Evolutionary conservation across 139 green algal genomes (phyloP), one percentile per base, ranked within the genome.

Genomic region (Zygnema circumcarinatum): DNA sequence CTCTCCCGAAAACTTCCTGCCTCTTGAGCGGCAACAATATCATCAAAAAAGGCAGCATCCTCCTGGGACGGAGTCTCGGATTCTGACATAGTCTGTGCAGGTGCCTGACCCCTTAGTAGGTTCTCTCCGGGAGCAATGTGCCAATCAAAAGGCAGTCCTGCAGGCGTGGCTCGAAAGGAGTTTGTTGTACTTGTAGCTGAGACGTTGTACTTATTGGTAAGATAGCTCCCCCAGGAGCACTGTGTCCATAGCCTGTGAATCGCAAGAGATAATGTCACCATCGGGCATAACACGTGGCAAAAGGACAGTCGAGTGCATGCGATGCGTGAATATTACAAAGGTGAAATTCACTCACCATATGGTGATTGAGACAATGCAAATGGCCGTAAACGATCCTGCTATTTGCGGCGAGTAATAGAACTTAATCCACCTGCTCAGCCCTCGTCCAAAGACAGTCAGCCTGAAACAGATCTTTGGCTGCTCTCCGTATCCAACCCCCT

Each of bases 211-310:
- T 16, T 7, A 41, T 78, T 53, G 33, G 75, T 83, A 47, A 83
- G 32, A 62, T 83, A 83, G 2, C 20, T 42, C 75, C 75, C 75
- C 75, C 75, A 83, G 21, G 75, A 83, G 39, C n/a, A 52, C 75
- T 83, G 75, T 53, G 33, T 2, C 31, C 32, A 83, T 36, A 21
- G 20, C 75, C 75, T 83, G 75, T 16, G 11, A 47, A 39, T n/a
- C n/a, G n/a, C n/a, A n/a, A n/a, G n/a, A n/a, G n/a, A n/a, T n/a
- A n/a, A n/a, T n/a, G n/a, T n/a, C n/a, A n/a, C n/a, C n/a, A 78
- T 7, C 16, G 47, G 47, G 47, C 69, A 78, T n/a, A 78, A 41
- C 3, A 78, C 7, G 69, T n/a, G 69, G 47, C 7, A 62, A 16
- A 62, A 16, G 47, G 47, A 62, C 7, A 62, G 47, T 16, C 47